Evolutionary conservation across 1,284 basidiomycete species (phyloP), one percentile per base, ranked within the genome.

Genomic region (Ustilago nuda): DNA sequence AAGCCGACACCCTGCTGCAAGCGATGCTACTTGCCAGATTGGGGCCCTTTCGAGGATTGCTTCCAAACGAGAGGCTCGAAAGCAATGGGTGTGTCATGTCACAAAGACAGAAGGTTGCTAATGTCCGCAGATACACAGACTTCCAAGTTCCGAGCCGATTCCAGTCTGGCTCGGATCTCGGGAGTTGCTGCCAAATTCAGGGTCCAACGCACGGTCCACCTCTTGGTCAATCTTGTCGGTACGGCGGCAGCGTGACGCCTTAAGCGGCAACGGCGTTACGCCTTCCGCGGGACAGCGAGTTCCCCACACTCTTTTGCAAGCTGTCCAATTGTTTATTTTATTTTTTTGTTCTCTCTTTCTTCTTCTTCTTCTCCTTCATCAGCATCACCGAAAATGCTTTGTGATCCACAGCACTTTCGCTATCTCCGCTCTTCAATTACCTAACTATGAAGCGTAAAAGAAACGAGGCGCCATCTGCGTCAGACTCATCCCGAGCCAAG

Each of bases 241-340:
- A 50, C 30, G 27, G 48, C 48, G 48, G 23, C 15, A 13, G 30
- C 48, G 30, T 33, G 48, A 51, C 48, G 32, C 48, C 15, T 37
- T 27, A 27, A 3, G 3, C 48, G 27, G 48, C 48, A 12, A 12
- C 15, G 7, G 30, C 48, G 48, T 51, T 23, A 51, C 48, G 32
- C 48, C 15, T 53, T 32, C 50, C 50, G 33, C 45, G 45, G 45
- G 11, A 23, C n/a, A 9, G 13, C 45, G 15, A 53, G 51, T 33
- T 53, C 33, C 36, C 51, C 35, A n/a, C 51, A 53, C 17, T 53
- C 36, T 33, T 53, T 30, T n/a, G 52, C 30, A 27, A 23, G 48
- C 48, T 13, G 27, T 32, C 48, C 8, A 50, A 9, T 23, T 19
- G n/a, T 19, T 48, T 48, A 2, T 19, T 39, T 39, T 37, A 35